These are phyloP conservation scores for Teratosphaeriaceae sp. DNA, from an alignment of 2,329 filamentous ascomycete genomes.

Conservation along the genomic window DNA sequence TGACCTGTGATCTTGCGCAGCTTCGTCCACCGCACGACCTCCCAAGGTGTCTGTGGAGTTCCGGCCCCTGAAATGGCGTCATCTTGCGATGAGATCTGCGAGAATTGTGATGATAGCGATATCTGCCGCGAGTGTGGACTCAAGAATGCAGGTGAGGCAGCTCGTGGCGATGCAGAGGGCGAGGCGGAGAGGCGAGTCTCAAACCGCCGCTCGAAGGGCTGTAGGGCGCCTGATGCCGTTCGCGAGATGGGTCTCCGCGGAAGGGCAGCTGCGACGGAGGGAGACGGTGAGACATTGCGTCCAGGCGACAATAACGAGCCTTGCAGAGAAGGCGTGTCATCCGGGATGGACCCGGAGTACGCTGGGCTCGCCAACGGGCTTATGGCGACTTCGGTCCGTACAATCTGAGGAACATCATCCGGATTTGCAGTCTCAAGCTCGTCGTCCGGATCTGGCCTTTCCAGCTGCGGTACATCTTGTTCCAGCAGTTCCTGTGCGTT, in stretches of 20 bases:
- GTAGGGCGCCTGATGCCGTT: slow-evolving; percentile 71
- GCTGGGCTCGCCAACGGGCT: slow-evolving; percentile 55
- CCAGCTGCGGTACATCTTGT: slow-evolving; percentile 16
- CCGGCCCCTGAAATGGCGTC: slow-evolving; percentile 39
- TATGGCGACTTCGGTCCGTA: slow-evolving; percentile 15
- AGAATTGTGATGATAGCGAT: slow-evolving; percentile 32
- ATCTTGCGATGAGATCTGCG: slow-evolving; percentile 64
- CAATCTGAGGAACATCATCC: slow-evolving; percentile 11
- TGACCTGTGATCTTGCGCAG: slow-evolving; percentile 83
- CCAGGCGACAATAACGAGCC: slow-evolving; percentile 54
- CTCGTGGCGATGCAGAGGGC: slow-evolving; percentile 54
- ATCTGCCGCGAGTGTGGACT: slow-evolving; percentile 67
- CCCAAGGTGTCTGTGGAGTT: slow-evolving; percentile 76
- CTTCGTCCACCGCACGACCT: slow-evolving; percentile 93
- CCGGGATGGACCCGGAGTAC: slow-evolving; percentile 67
- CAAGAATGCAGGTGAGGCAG: slow-evolving; percentile 71
- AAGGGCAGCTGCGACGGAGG: slow-evolving; percentile 24
- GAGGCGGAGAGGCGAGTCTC: slow-evolving; percentile 74
- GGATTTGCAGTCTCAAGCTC: not conserved
- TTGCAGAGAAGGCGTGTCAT: slow-evolving; percentile 78
- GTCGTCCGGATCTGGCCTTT: not conserved
- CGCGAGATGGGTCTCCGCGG: slow-evolving; percentile 57
- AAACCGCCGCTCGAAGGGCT: slow-evolving; percentile 92
- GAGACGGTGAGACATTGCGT: slow-evolving; percentile 66
- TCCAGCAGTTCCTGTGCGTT: slow-evolving; percentile 7